A percentile compares a stretch with the other conserved stretches of the same genome.
phyloP scores from a whole-genome alignment of 768 basidiomycete species.

The Chalciporus piperatus region DNA sequence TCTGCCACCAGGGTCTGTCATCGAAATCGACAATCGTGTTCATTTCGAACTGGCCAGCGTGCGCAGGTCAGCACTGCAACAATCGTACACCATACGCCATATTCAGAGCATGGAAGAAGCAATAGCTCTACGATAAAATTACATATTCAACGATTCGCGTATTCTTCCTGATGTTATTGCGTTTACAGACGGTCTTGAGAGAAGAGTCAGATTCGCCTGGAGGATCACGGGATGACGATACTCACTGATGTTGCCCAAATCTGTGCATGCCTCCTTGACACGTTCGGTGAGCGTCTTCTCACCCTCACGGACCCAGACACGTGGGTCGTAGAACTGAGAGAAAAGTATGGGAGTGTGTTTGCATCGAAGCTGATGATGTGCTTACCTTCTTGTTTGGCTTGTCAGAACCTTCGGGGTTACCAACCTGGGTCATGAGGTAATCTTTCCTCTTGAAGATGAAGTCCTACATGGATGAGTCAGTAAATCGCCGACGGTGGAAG shows the following conservation, averaged over 20 bases:
- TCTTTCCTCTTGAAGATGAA: slow-evolving; percentile 83
- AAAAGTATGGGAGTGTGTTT: not conserved
- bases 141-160: slow-evolving; percentile 2
- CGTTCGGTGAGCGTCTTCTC: slow-evolving; percentile 88
- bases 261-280: slow-evolving; percentile 90
- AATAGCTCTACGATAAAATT: slow-evolving; percentile 21
- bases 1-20: no score
- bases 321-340: slow-evolving; percentile 82
- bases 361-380: not conserved
- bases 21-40: no score
- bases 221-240: slow-evolving; percentile 4
- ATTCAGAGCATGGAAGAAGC: not conserved
- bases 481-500: not conserved
- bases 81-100: no score
- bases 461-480: slow-evolving; percentile 47
- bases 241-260: slow-evolving; percentile 73
- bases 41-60: no score
- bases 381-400: slow-evolving; percentile 98
- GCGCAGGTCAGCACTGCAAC: no score
- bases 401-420: slow-evolving; percentile 94
- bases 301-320: slow-evolving; percentile 98
- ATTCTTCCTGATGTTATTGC: not conserved
- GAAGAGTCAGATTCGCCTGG: not conserved
- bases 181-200: slow-evolving; percentile 24
- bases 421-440: slow-evolving; percentile 88